A percentile compares a stretch with the other conserved stretches of the same genome.
Evolutionary conservation across 106 monocot genomes (phyloP).

Genomic region (Apostasia ramifera): DNA sequence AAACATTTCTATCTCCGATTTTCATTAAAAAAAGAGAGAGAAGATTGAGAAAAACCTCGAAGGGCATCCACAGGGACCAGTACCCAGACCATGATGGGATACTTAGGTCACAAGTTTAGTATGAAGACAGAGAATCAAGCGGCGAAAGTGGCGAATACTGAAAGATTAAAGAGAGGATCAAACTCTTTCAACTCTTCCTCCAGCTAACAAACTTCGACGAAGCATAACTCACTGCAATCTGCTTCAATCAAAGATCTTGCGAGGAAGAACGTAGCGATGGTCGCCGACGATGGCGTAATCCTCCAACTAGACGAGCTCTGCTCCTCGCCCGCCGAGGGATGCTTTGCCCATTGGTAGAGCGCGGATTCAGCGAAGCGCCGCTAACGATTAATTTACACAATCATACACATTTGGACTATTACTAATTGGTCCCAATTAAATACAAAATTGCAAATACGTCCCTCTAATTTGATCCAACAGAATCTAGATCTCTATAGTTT

Average conservation of each 20-base stretch:
- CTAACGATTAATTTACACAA: too few species aligned
- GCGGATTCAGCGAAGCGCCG: too few species aligned
- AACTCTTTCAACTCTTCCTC: not conserved
- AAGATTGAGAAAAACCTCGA: conserved; percentile 30
- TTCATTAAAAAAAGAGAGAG: not conserved
- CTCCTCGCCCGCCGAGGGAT: too few species aligned
- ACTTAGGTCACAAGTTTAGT: not conserved
- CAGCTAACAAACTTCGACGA: not conserved
- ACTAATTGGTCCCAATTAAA: too few species aligned
- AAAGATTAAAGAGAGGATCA: not conserved
- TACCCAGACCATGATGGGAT: conserved; percentile 54
- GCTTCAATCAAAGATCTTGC: not conserved
- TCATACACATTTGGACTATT: too few species aligned
- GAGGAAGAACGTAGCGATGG: not conserved
- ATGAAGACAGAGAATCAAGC: not conserved
- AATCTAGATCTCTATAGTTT: too few species aligned
- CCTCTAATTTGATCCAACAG: too few species aligned
- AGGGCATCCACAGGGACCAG: conserved; percentile 44
- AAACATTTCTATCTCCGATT: not conserved
- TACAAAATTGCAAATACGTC: too few species aligned
- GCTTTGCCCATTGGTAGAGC: too few species aligned
- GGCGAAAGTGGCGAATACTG: not conserved
- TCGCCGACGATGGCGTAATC: not conserved
- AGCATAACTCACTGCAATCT: not conserved
- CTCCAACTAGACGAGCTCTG: not conserved